A percentile compares a stretch with the other conserved stretches of the same genome.
Conservation (phyloP, 257 asterid species). For the Prunella vulgaris region DNA sequence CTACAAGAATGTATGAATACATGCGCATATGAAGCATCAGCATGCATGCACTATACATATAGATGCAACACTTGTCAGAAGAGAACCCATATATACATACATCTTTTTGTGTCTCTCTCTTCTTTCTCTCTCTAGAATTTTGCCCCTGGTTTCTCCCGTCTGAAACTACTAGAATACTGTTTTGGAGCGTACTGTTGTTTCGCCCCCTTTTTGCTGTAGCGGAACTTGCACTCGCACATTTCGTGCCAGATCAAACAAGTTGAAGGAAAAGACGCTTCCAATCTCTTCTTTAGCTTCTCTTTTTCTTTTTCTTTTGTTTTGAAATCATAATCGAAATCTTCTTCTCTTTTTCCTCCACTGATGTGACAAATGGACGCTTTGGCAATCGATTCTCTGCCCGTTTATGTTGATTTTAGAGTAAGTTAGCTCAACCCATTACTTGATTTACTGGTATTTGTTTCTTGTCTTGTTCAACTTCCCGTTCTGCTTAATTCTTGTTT, state of each 20-base stretch:
- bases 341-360: neutral
- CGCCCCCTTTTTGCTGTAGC: neutral
- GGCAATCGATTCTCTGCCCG: slow-evolving; percentile 36
- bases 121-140: slow-evolving; percentile 20
- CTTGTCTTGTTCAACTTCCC: neutral
- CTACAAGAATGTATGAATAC: neutral
- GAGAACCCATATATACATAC: neutral
- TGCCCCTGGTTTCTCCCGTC: slow-evolving; percentile 24
- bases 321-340: neutral
- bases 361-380: slow-evolving; percentile 45
- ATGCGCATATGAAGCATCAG: neutral
- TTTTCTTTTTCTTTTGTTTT: neutral
- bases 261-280: neutral
- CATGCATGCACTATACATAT: slow-evolving; percentile 18
- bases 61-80: slow-evolving; percentile 25
- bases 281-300: too few relatives aligned
- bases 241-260: neutral
- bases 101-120: neutral
- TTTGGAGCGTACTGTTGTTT: slow-evolving; percentile 15
- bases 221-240: neutral
- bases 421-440: slow-evolving; percentile 8
- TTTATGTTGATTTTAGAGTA: slow-evolving; percentile 43
- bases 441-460: neutral
- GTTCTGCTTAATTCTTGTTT: slow-evolving; percentile 2
- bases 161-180: slow-evolving; percentile 23